phyloP scores from a whole-genome alignment of 1,284 basidiomycete species.

The Sparassis latifolia region DNA sequence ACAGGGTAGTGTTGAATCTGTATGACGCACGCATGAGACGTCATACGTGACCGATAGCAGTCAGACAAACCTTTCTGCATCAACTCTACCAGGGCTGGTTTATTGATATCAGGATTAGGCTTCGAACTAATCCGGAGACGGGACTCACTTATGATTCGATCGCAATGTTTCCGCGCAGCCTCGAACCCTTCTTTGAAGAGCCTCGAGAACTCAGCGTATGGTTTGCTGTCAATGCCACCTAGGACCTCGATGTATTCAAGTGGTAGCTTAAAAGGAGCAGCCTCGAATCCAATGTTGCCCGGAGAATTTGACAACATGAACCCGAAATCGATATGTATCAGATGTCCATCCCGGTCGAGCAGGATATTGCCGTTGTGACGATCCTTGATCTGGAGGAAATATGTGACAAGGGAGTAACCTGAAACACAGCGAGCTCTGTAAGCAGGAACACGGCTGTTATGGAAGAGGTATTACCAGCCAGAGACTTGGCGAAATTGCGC shows the following conservation, averaged over 20 bases:
- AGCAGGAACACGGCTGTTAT: background rate
- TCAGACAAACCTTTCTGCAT: slow-evolving; percentile 81
- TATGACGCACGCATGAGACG: background rate
- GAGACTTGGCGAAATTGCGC: slow-evolving; percentile 89
- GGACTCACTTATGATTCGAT: slow-evolving; percentile 86
- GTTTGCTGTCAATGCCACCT: slow-evolving; percentile 76
- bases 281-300: slow-evolving; percentile 97
- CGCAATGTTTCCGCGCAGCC: slow-evolving; percentile 92
- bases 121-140: background rate
- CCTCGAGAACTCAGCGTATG: slow-evolving; percentile 81
- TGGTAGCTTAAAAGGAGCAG: slow-evolving; percentile 96
- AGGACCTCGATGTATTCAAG: slow-evolving; percentile 95
- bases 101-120: background rate
- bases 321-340: slow-evolving; percentile 97
- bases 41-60: background rate
- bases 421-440: background rate
- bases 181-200: slow-evolving; percentile 94
- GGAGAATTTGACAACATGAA: slow-evolving; percentile 98
- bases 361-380: slow-evolving; percentile 99
- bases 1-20: slow-evolving; percentile 91
- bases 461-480: slow-evolving; percentile 56
- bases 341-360: slow-evolving; percentile 89
- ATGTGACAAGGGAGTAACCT: slow-evolving; percentile 94
- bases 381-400: slow-evolving; percentile 97
- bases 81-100: slow-evolving; percentile 81